Base-by-base conservation (phyloP, 2,329 filamentous ascomycete genomes). In the Alternaria tenuissima region DNA sequence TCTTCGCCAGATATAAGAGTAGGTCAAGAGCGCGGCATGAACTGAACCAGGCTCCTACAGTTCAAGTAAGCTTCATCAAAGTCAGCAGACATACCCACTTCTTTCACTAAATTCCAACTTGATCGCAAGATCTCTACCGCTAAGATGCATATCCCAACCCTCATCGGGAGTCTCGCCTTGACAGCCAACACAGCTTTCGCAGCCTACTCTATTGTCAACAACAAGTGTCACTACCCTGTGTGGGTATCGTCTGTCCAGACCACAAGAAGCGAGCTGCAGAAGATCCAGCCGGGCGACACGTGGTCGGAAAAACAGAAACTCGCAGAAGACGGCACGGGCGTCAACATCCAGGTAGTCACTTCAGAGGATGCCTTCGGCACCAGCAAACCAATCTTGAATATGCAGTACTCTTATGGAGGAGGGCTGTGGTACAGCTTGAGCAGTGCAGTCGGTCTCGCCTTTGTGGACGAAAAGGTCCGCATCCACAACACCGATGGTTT, bases 341-440 rank as follows among this genome's bases (percentile, higher is more conserved):
- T 68, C n/a, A 66, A 69, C 26, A 64, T 76, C 58, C 70, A 74
- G 52, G 52, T 76, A 44, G 67, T 65, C 22, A 56, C 44, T 4
- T 43, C 47, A 4, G 55, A 57, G 8, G 38, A 49, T 8, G 69
- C 61, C 12, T 58, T 72, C 38, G 66, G 63, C 55, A 55, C 48
- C 4, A 43, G 34, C 44, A 44, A 59, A 28, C 68, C 71, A 5
- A 63, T 68, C 6, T 64, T 76, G 42, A 61, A 61, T 26, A 59
- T 74, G 34, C 62, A 52, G 9, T 76, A 76, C 62, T 69, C 66
- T 12, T 69, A 59, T 52, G 9, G 51, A 59, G 30, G 51, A 52
- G 63, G 52, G 38, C 51, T 70, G 5, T 76, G 73, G 52, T 75
- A 76, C 49, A 68, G 68, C 30, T 32, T 76, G 24, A 67, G 66